Evolutionary conservation across 345 rosid genomes (phyloP).

Genomic region (Corymbia maculata): DNA sequence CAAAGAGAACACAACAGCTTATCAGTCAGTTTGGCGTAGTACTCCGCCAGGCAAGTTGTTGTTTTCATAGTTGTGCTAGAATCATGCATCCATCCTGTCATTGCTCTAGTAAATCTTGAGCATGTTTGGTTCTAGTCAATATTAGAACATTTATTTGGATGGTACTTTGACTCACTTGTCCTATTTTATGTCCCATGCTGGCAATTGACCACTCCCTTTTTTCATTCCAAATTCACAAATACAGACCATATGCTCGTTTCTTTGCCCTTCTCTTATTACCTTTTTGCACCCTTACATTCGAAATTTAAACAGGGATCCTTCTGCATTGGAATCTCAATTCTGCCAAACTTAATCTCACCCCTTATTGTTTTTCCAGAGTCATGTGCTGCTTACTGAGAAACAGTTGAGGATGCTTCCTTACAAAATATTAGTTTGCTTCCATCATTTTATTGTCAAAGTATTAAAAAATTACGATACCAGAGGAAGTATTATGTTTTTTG

Average conservation of each 20-base stretch:
- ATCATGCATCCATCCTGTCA: background rate
- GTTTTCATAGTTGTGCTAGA: background rate
- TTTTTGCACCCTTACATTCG: background rate
- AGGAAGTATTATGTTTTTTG: background rate
- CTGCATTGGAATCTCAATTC: background rate
- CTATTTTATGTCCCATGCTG: background rate
- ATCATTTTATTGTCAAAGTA: background rate
- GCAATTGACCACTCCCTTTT: background rate
- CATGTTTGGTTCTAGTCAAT: background rate
- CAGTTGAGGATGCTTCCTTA: background rate
- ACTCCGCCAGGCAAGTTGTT: conserved; percentile 37
- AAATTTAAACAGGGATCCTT: background rate
- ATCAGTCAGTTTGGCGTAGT: conserved; percentile 69
- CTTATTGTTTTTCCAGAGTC: background rate
- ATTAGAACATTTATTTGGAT: background rate
- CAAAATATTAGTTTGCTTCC: background rate
- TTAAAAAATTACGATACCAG: background rate
- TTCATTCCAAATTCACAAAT: background rate
- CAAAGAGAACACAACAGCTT: conserved; percentile 77
- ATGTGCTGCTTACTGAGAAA: background rate
- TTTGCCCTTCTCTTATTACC: background rate
- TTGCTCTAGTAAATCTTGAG: background rate
- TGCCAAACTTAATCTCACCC: background rate
- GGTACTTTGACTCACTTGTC: background rate
- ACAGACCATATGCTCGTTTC: background rate